A percentile compares a stretch with the other conserved stretches of the same genome.
These are phyloP conservation scores for Colletotrichum sp. DNA, from an alignment of 2,329 filamentous ascomycete species.

Conservation along the genomic window DNA sequence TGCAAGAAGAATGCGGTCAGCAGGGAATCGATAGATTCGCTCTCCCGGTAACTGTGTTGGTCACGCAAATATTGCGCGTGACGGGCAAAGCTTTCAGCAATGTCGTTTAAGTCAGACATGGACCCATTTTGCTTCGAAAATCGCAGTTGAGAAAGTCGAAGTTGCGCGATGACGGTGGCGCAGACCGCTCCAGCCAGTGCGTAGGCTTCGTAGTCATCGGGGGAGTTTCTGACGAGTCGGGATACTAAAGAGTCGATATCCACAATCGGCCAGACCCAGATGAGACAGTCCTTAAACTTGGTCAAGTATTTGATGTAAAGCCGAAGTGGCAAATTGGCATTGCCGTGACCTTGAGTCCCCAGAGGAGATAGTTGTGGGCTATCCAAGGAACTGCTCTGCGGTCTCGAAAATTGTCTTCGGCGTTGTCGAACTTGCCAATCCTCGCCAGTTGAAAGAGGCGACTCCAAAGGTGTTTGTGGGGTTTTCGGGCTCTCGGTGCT, in stretches of 20 bases:
- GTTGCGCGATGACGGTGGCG: slow-evolving; percentile 30
- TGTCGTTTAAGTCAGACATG: not conserved
- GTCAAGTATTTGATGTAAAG: not conserved
- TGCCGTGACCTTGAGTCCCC: not conserved
- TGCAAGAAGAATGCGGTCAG: slow-evolving; percentile 32
- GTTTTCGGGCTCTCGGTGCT: not conserved
- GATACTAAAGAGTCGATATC: not conserved
- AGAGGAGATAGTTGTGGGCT: not conserved
- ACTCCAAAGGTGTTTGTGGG: not conserved
- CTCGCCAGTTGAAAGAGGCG: not conserved
- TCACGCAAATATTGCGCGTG: slow-evolving; percentile 16
- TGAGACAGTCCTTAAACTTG: not conserved
- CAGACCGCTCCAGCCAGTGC: slow-evolving; percentile 29
- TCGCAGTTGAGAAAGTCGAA: slow-evolving; percentile 23
- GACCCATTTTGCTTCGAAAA: not conserved
- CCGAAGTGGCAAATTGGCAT: not conserved
- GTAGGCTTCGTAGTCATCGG: slow-evolving; percentile 25
- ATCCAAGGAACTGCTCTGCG: not conserved
- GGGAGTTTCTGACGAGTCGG: not conserved
- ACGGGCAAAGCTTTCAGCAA: not conserved
- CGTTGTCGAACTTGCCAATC: not conserved
- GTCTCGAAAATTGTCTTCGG: not conserved
- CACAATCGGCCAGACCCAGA: not conserved
- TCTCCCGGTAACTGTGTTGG: slow-evolving; percentile 29
- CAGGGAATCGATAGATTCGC: slow-evolving; percentile 21